Percentiles rank a stretch among this genome's conserved stretches.
Evolutionary conservation across 202 grass and related monocot species (phyloP).

Genomic region (Digitaria exilis): DNA sequence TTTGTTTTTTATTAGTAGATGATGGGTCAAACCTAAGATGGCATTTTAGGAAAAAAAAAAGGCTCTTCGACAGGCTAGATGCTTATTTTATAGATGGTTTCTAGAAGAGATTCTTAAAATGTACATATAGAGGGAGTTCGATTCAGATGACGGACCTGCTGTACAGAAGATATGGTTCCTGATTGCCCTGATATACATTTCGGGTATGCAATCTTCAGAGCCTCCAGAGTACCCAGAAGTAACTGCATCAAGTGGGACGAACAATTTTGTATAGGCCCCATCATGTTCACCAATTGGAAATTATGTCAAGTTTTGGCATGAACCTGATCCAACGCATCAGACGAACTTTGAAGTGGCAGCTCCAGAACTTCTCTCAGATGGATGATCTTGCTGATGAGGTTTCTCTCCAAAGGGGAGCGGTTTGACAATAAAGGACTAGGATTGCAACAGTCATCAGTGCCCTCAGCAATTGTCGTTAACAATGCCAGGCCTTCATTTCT

Average conservation of each 20-base stretch:
- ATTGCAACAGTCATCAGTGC: neutral
- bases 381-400: conserved; percentile 19
- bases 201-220: conserved; percentile 41
- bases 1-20: neutral
- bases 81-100: neutral
- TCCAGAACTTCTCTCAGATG: conserved; percentile 24
- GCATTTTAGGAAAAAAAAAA: neutral
- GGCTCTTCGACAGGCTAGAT: neutral
- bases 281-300: neutral
- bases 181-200: conserved; percentile 44
- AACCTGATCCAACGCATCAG: conserved; percentile 11
- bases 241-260: conserved; percentile 36
- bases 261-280: neutral
- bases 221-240: conserved; percentile 42
- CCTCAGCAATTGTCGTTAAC: conserved; percentile 17
- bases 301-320: neutral
- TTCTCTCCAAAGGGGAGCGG: neutral
- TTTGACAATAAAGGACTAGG: neutral
- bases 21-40: neutral
- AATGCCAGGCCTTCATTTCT: conserved; percentile 37
- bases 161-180: conserved; percentile 12
- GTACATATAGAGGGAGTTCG: neutral
- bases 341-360: conserved; percentile 10
- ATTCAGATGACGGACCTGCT: conserved; percentile 25
- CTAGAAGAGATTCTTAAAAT: neutral